phyloP scores from a whole-genome alignment of 176 grass and related monocot species.

The Cenchrus americanus region DNA sequence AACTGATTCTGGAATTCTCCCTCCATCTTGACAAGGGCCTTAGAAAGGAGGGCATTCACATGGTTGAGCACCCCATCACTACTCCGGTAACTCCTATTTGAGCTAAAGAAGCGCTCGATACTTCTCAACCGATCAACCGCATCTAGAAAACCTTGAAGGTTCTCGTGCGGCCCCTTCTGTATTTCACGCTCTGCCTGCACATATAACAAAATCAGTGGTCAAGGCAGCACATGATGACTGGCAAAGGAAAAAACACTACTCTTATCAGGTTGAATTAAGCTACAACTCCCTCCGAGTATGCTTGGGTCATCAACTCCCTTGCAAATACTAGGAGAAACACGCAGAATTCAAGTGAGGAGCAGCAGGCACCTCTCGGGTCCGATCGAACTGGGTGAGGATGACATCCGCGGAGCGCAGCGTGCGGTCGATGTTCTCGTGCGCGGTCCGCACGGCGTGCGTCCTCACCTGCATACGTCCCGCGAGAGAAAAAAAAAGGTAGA shows the following conservation, averaged over 20 bases:
- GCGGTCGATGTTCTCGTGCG: slow-evolving; percentile 98
- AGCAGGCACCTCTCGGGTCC: slow-evolving; percentile 65
- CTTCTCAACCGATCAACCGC: slow-evolving; percentile 79
- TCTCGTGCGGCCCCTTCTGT: slow-evolving; percentile 76
- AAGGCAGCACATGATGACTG: not conserved
- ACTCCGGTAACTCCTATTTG: slow-evolving; percentile 83
- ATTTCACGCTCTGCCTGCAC: slow-evolving; percentile 81
- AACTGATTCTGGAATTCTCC: slow-evolving; percentile 83
- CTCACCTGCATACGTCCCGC: slow-evolving; percentile 47
- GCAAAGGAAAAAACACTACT: not conserved
- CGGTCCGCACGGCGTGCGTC: slow-evolving; percentile 79
- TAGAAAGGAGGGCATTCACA: slow-evolving; percentile 69
- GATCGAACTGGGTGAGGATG: slow-evolving; percentile 88
- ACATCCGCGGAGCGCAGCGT: slow-evolving; percentile 91
- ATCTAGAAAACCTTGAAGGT: slow-evolving; percentile 81
- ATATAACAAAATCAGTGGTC: not conserved
- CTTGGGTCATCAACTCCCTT: not conserved
- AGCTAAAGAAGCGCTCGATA: slow-evolving; percentile 85
- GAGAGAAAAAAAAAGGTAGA: not conserved
- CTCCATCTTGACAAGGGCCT: slow-evolving; percentile 83
- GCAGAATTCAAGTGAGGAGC: not conserved
- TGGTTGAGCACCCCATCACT: slow-evolving; percentile 85
- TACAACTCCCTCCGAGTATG: not conserved
- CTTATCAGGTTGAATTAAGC: not conserved
- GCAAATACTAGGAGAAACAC: not conserved